Evolutionary conservation across 169 alveolate genomes (phyloP).

Genomic region (Babesia bovis): DNA sequence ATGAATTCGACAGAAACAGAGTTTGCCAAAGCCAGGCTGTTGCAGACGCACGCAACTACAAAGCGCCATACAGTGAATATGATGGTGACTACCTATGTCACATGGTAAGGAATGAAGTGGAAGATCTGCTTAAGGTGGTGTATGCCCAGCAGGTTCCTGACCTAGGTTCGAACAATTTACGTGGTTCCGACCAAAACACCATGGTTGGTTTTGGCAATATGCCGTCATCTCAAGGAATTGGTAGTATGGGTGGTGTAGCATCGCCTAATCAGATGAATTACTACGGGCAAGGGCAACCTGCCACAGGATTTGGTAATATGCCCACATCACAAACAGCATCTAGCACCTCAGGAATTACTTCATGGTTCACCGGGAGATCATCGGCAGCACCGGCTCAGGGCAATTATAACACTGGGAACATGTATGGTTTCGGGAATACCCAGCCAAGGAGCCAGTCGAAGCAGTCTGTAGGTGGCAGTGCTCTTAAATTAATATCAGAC

Average conservation of each 20-base stretch:
- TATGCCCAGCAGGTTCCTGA: constrained; percentile 3
- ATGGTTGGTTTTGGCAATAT: constrained; percentile 63
- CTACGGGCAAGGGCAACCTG: background rate
- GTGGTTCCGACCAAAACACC: constrained; percentile 10
- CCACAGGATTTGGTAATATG: constrained; percentile 4
- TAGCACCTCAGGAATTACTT: background rate
- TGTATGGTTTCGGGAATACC: constrained; percentile 62
- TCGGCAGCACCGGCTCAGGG: background rate
- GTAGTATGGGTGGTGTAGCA: background rate
- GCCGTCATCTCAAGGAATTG: background rate
- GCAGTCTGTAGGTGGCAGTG: constrained; percentile 29
- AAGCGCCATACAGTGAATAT: constrained; percentile 53
- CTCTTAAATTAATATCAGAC: constrained; percentile 39
- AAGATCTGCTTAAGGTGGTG: constrained; percentile 53
- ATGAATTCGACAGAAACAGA: constrained; percentile 55
- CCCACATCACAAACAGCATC: background rate
- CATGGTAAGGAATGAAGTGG: constrained; percentile 56
- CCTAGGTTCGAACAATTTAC: background rate
- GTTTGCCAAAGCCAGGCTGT: constrained; percentile 48
- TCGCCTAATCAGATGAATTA: constrained; percentile 46
- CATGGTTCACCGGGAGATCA: background rate
- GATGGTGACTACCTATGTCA: constrained; percentile 55
- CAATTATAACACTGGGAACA: constrained; percentile 1
- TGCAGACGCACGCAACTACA: constrained; percentile 44
- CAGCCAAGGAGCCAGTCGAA: background rate